Evolutionary conservation across 495 filamentous ascomycete species (phyloP).

Genomic region (Penicillium taxi): DNA sequence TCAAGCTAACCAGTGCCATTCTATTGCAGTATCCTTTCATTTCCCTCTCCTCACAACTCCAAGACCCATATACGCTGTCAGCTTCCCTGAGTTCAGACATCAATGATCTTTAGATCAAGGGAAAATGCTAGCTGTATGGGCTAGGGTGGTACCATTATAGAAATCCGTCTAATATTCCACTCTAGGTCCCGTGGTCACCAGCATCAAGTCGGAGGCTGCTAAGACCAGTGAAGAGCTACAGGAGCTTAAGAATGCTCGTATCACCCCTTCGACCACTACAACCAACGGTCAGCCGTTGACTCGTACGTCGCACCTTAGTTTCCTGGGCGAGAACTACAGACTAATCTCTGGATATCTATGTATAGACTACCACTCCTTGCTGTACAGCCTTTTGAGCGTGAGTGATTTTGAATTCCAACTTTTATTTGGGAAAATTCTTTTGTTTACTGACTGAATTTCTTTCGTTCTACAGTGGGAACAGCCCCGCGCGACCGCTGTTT

Average conservation of each 20-base stretch:
- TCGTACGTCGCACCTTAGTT: conserved; percentile 37
- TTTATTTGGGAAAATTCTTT: background rate
- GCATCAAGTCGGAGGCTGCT: conserved; percentile 61
- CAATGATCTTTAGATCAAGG: conserved; percentile 25
- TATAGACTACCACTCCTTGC: conserved; percentile 85
- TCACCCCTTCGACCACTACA: conserved; percentile 58
- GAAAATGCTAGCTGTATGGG: conserved; percentile 15
- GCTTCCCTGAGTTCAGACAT: conserved; percentile 14
- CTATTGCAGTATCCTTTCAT: conserved; percentile 5
- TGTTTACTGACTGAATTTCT: conserved; percentile 19
- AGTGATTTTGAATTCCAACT: conserved; percentile 20
- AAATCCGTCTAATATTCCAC: conserved; percentile 26
- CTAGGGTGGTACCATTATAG: conserved; percentile 1
- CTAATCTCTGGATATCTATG: background rate
- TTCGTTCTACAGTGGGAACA: conserved; percentile 51
- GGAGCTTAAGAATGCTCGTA: conserved; percentile 64
- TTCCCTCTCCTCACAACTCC: background rate
- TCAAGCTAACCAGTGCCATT: conserved; percentile 8
- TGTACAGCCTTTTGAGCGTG: conserved; percentile 78
- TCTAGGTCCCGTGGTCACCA: conserved; percentile 68
- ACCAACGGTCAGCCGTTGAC: conserved; percentile 84
- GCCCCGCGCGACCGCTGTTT: conserved; percentile 74
- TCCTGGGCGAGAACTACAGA: background rate
- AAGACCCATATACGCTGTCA: conserved; percentile 11
- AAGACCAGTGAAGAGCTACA: conserved; percentile 67